Conservation (phyloP, 2,329 filamentous ascomycete species). For the Colletotrichum echinochloae region DNA sequence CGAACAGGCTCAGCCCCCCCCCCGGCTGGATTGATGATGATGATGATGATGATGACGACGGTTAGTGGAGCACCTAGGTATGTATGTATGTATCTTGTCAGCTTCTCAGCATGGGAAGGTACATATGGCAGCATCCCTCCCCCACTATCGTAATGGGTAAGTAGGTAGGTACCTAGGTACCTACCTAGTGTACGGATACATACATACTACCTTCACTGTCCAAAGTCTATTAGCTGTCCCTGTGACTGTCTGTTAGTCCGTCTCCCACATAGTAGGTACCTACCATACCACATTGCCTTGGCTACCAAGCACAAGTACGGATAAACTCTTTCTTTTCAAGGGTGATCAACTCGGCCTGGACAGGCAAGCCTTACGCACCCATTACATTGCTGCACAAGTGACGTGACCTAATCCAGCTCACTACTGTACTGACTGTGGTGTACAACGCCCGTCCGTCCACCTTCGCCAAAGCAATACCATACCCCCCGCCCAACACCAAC, state of each 20-base stretch:
- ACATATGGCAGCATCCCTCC: constrained; percentile 1
- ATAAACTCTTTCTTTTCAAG: neutral
- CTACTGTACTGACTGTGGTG: neutral
- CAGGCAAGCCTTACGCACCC: constrained; percentile 26
- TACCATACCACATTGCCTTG: constrained; percentile 6
- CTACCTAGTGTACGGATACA: neutral
- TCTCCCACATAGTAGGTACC: neutral
- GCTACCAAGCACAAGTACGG: neutral
- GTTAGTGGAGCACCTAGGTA: neutral
- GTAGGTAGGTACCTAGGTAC: too few species aligned
- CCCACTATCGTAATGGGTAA: neutral
- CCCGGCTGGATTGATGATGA: constrained; percentile 17
- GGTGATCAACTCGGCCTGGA: neutral
- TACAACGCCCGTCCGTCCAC: neutral
- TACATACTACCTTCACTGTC: neutral
- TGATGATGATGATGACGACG: constrained; percentile 30
- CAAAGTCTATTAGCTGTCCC: neutral
- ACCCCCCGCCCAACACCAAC: neutral
- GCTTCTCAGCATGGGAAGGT: neutral
- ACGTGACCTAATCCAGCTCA: constrained; percentile 14
- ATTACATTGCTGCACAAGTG: constrained; percentile 18
- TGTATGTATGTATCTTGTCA: neutral
- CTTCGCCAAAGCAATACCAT: neutral
- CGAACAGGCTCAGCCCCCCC: constrained; percentile 30
- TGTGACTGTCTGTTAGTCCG: neutral